A percentile compares a stretch with the other conserved stretches of the same genome.
These are phyloP conservation scores for Trichocladium uniseriatum DNA, from an alignment of 495 filamentous ascomycete genomes.

Conservation along the genomic window DNA sequence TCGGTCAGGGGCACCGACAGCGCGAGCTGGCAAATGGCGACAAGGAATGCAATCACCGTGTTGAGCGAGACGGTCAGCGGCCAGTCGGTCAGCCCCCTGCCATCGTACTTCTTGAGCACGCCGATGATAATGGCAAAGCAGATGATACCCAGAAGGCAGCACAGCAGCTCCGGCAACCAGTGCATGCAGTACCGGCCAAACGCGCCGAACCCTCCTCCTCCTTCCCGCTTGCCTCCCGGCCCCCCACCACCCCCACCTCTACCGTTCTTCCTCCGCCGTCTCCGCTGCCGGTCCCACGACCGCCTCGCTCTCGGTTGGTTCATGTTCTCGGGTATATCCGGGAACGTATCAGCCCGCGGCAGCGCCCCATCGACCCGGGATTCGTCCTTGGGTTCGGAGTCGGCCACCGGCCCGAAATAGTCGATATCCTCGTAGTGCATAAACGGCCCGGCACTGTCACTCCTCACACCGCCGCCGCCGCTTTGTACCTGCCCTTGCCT, in stretches of 20 bases:
- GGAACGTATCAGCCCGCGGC: constrained; percentile 8
- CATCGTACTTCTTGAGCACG: constrained; percentile 33
- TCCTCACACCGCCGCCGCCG: too few relatives aligned
- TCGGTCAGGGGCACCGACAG: constrained; percentile 33
- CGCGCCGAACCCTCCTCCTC: not conserved
- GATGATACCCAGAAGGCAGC: constrained; percentile 15
- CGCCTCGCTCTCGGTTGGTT: constrained; percentile 2
- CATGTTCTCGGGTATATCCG: not conserved
- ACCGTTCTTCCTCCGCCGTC: not conserved
- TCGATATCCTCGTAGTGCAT: constrained; percentile 29
- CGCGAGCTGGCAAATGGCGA: constrained; percentile 33
- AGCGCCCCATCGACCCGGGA: not conserved
- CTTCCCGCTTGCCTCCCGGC: not conserved
- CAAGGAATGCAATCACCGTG: constrained; percentile 37
- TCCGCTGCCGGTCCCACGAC: constrained; percentile 13
- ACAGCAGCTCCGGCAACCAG: constrained; percentile 21
- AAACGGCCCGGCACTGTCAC: constrained; percentile 9
- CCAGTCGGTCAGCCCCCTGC: constrained; percentile 33
- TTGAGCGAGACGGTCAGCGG: constrained; percentile 41
- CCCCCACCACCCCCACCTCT: not conserved
- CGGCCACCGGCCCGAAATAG: constrained; percentile 10
- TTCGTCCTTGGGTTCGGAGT: constrained; percentile 14
- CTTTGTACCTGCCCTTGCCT: not conserved
- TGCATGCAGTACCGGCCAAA: not conserved
- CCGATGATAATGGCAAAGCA: constrained; percentile 25